Evolutionary conservation across 2,329 filamentous ascomycete genomes (phyloP), one percentile per base, ranked within the genome.

Genomic region (Penicillium sp.): DNA sequence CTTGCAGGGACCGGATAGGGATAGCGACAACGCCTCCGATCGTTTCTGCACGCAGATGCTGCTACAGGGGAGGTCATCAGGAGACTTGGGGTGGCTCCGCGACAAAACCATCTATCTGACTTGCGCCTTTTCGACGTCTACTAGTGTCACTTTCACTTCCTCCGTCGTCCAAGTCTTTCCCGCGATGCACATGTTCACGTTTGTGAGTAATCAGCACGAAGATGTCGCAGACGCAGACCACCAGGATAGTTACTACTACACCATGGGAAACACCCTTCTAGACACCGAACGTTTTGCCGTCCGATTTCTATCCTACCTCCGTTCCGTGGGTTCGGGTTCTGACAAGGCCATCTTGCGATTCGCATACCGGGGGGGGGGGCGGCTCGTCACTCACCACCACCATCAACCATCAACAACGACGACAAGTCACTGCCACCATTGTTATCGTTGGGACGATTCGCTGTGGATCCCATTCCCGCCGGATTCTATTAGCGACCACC

Each of bases 311-410:
- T 38, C 18, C 51, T 61, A 55, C 51, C 57, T 60, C 32, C 38
- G 26, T 14, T 46, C 52, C 49, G 14, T 60, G 38, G 46, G 52
- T 49, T 51, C 37, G 37, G 49, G 34, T 40, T 47, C 59, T 37
- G 44, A 58, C 45, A 58, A 61, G 46, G 55, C 59, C 38, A 58
- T 60, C 45, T 53, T 61, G 43, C 55, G 52, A 54, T 56, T 61
- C 40, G 57, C 55, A 48, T 52, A 43, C 39, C 22, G 22, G n/a
- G n/a, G 22, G 18, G 20, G 50, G 44, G 20, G 16, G 20, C 31
- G 50, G 34, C 32, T 59, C 49, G n/a, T 50, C 52, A 43, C 37
- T 34, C 39, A 45, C 49, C 49, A 37, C 54, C 49, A 46, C 18
- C 24, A 24, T 5, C 22, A 34, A 35, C 32, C n/a, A n/a, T 22